These are phyloP conservation scores for Angophora floribunda DNA, from an alignment of 345 rosid species.

Conservation along the genomic window DNA sequence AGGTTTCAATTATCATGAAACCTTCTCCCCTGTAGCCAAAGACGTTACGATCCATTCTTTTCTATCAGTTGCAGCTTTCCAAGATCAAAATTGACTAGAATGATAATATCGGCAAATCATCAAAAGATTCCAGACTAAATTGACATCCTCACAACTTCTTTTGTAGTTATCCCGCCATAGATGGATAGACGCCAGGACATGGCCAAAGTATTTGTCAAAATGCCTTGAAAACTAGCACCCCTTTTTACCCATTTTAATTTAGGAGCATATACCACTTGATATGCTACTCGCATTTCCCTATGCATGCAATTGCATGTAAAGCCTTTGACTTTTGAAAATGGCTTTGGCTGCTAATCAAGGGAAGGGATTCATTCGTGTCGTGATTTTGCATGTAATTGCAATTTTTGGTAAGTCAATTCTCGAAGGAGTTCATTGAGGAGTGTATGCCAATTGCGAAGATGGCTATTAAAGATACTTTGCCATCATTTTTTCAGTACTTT, in stretches of 20 bases:
- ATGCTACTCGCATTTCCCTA: not conserved
- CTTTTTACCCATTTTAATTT: not conserved
- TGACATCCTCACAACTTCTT: fast-evolving
- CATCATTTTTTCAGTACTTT: not conserved
- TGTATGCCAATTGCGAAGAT: not conserved
- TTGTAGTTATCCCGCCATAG: not conserved
- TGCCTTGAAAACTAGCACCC: not conserved
- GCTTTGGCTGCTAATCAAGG: not conserved
- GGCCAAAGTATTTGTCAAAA: not conserved
- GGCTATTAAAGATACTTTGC: not conserved
- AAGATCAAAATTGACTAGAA: not conserved
- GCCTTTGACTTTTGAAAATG: not conserved
- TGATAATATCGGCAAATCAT: not conserved
- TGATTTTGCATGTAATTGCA: not conserved
- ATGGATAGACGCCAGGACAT: not conserved
- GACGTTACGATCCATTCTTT: no score
- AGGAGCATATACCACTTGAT: not conserved
- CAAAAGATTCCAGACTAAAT: not conserved
- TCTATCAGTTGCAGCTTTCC: no score
- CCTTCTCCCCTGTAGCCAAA: no score
- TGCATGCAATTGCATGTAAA: not conserved
- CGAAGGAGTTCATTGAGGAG: not conserved
- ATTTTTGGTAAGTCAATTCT: not conserved
- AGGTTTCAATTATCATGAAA: no score
- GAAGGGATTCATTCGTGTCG: not conserved